Base-by-base conservation (phyloP, 1,284 basidiomycete genomes). In the Ganoderma lucidum region DNA sequence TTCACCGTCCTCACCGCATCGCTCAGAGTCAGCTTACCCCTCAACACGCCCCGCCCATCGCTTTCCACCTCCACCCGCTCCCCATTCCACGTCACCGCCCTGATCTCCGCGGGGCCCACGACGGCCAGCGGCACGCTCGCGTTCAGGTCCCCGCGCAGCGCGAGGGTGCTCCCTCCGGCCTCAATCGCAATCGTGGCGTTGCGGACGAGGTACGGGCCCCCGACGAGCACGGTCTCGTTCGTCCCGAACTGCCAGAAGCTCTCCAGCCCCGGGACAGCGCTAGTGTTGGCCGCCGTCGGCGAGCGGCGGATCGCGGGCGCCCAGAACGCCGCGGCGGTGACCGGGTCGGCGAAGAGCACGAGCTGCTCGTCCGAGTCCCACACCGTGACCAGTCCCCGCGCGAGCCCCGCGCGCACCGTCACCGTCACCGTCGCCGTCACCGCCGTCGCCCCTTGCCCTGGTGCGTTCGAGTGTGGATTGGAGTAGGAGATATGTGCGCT, bases 41-140 rank as follows among this genome's bases (percentile, higher is more conserved):
- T 75, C 15, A 79, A 67, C 35, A 75, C 74, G 30, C 53, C 53
- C 75, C 1, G 70, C 55, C 28, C 73, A 48, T 62, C 44, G 59
- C 59, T 67, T 17, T 80, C 82, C n/a, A 82, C 78, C 23, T 80
- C 75, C 15, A 92, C 83, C 6, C 73, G 73, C 63, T 84, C 77
- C 8, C 90, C 92, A 71, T 95, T 95, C 93, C 93, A 95, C 0
- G 87, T 87, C 42, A 94, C 83, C 0, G 81, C 77, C 6, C 75
- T 81, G 60, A 94, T 80, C 1, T 71, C 75, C 14, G 80, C 78
- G 0, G 90, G 88, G 4, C 84, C 88, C 65, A 93, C 84, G 15
- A 92, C 81, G 1, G 76, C 83, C 53, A 87, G 79, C 53, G 79
- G 80, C 4, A 81, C 83, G 45, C 76, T 79, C 41, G 80, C 77